phyloP scores from a whole-genome alignment of 441 rosid species.

The Erodium moschatum region DNA sequence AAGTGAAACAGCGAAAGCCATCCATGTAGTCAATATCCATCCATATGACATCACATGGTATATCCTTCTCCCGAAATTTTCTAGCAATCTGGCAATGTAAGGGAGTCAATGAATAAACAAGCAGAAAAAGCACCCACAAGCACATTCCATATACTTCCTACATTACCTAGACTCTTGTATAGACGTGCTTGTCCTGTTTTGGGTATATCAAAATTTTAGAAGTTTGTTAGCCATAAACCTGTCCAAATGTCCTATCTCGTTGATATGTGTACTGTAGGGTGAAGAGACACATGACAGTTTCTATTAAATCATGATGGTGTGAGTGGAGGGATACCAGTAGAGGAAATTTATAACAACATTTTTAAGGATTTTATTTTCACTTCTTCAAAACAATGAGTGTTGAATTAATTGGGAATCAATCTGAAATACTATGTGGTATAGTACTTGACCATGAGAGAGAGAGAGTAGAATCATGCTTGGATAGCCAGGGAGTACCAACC shows the following conservation, averaged over 20 bases:
- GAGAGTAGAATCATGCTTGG: background rate
- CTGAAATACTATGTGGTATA: constrained; percentile 1
- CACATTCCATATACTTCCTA: background rate
- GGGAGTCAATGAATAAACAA: constrained; percentile 13
- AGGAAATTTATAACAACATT: background rate
- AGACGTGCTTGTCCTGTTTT: background rate
- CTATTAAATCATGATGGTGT: background rate
- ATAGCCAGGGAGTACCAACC: constrained; percentile 35
- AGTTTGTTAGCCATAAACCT: background rate
- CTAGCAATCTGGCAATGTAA: constrained; percentile 45
- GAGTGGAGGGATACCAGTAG: background rate
- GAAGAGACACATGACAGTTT: constrained; percentile 1
- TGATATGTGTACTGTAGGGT: background rate
- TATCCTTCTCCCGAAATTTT: constrained; percentile 70
- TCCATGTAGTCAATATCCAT: constrained; percentile 99
- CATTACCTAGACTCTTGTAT: background rate
- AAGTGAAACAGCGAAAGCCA: constrained; percentile 95
- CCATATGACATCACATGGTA: constrained; percentile 93
- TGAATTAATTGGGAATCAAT: background rate
- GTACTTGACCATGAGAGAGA: background rate
- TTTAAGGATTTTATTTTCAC: constrained; percentile 11
- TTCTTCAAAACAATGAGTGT: background rate
- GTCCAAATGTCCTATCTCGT: background rate
- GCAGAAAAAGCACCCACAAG: background rate
- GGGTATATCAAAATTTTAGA: background rate